phyloP scores from a whole-genome alignment of 1,139 yeast genomes.

The Yamadazyma aaseri region DNA sequence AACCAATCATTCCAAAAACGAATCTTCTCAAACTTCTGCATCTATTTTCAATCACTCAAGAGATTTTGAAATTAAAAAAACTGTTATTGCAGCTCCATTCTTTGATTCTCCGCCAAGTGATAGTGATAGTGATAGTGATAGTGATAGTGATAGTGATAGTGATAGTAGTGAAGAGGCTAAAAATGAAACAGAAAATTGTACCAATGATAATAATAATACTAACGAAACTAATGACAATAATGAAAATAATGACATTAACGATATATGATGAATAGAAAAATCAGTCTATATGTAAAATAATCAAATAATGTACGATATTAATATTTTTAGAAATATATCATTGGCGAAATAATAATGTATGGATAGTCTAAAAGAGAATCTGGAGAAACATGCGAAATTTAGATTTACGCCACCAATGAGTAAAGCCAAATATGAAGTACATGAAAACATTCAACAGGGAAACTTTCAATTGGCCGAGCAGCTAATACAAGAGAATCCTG shows the following conservation, averaged over 20 bases:
- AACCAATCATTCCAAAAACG: conserved; percentile 15
- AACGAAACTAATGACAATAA: conserved; percentile 2
- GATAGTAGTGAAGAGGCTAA: not conserved
- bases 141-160: conserved; percentile 2
- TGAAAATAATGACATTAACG: conserved; percentile 1
- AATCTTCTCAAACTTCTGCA: conserved; percentile 15
- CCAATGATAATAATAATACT: not conserved
- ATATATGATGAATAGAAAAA: no score
- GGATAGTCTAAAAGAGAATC: not conserved
- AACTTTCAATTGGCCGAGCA: conserved; percentile 49
- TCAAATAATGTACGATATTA: no score
- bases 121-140: conserved; percentile 27
- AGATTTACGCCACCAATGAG: conserved; percentile 5
- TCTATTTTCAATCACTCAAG: conserved; percentile 10
- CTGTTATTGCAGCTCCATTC: conserved; percentile 41
- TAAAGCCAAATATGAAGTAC: conserved; percentile 34
- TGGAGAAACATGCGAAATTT: conserved; percentile 1
- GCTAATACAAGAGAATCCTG: conserved; percentile 49
- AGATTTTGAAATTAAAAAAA: conserved; percentile 13
- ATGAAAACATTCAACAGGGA: conserved; percentile 60
- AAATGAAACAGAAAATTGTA: no score
- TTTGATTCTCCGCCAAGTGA: conserved; percentile 41
- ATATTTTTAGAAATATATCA: no score
- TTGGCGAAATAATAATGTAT: not conserved
- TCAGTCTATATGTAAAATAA: no score